Evolutionary conservation across 768 basidiomycete genomes (phyloP).

Genomic region (Boletus subcaerulescens): DNA sequence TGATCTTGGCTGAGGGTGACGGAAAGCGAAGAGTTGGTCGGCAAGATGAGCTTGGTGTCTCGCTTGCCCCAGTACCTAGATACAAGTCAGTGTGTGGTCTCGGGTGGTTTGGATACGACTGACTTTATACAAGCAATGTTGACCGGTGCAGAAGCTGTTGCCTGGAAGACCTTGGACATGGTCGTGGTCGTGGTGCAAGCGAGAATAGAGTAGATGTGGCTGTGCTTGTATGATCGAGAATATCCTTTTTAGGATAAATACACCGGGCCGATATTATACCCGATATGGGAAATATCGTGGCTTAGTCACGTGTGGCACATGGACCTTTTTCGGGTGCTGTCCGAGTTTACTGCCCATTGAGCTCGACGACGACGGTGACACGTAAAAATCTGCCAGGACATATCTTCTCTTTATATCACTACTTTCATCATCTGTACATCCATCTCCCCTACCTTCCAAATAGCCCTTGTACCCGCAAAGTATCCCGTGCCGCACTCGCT

Average conservation of each 20-base stretch:
- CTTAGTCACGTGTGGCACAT: slow-evolving; percentile 25
- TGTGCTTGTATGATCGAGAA: slow-evolving; percentile 14
- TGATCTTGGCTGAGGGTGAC: slow-evolving; percentile 97
- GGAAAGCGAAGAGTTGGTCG: slow-evolving; percentile 97
- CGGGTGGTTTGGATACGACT: slow-evolving; percentile 15
- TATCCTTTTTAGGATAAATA: slow-evolving; percentile 6
- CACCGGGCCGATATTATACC: slow-evolving; percentile 13
- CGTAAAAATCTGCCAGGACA: slow-evolving; percentile 14
- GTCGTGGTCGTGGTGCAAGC: slow-evolving; percentile 15
- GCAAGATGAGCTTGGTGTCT: slow-evolving; percentile 90
- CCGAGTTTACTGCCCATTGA: slow-evolving; percentile 14
- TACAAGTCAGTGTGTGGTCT: slow-evolving; percentile 4
- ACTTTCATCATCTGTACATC: slow-evolving; percentile 10
- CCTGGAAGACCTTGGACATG: slow-evolving; percentile 67
- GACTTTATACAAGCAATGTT: slow-evolving; percentile 99
- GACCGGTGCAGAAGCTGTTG: slow-evolving; percentile 89
- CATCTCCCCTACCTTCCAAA: neutral
- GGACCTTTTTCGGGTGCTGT: slow-evolving; percentile 30
- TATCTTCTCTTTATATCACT: slow-evolving; percentile 9
- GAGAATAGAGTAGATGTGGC: slow-evolving; percentile 18
- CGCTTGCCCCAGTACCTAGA: slow-evolving; percentile 98
- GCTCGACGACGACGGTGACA: slow-evolving; percentile 13
- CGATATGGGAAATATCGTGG: slow-evolving; percentile 6
- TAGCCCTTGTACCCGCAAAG: slow-evolving; percentile 1
- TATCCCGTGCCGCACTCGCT: slow-evolving; percentile 5